Conservation (phyloP, 2,329 filamentous ascomycete genomes). For the Ascochyta pisi region DNA sequence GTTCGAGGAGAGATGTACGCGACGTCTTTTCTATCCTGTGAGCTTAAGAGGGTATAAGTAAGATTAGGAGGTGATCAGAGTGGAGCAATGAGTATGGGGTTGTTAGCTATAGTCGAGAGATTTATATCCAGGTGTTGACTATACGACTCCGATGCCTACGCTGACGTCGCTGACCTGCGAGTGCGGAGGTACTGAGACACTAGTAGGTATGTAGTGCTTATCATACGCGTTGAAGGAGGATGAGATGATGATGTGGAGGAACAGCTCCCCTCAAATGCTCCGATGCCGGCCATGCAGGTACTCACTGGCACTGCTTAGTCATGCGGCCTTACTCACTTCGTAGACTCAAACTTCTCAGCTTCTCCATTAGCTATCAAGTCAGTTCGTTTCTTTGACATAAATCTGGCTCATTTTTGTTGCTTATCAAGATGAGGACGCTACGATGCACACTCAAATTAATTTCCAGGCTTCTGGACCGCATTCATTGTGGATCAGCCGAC, state of each 20-base stretch:
- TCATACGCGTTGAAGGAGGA: background rate
- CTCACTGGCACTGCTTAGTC: conserved; percentile 4
- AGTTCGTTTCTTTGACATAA: too few species aligned
- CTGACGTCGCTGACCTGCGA: conserved; percentile 10
- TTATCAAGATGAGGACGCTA: too few species aligned
- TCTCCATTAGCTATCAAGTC: too few species aligned
- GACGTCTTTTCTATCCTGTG: background rate
- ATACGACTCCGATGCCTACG: background rate
- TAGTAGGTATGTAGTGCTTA: background rate
- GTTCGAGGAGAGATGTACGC: background rate
- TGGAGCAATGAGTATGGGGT: background rate
- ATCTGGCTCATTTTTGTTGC: too few species aligned
- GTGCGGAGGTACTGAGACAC: conserved; percentile 11
- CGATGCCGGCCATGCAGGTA: conserved; percentile 11
- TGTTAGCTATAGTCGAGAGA: background rate
- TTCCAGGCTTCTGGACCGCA: too few species aligned
- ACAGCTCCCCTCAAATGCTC: conserved; percentile 8
- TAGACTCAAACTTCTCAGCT: too few species aligned
- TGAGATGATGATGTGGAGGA: conserved; percentile 6
- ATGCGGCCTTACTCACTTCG: background rate
- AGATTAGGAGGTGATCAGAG: background rate
- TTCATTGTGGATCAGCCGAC: too few species aligned
- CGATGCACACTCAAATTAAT: too few species aligned
- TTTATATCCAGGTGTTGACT: background rate
- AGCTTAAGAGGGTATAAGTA: background rate